phyloP scores from a whole-genome alignment of 192 early-diverging fungal species.

The Bifiguratus adelaidae region DNA sequence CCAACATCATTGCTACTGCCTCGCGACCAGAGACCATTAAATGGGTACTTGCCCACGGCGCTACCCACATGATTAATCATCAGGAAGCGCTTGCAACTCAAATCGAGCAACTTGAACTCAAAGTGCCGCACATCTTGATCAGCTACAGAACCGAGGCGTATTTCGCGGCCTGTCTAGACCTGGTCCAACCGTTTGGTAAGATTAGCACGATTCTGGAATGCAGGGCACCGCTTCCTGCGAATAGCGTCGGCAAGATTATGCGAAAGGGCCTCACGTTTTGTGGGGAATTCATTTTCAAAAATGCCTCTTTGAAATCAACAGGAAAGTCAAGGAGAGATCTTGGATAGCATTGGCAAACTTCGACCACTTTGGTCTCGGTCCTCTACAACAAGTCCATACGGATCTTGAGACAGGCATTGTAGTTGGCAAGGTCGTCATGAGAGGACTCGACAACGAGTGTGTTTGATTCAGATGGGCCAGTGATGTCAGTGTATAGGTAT shows the following conservation, averaged over 20 bases:
- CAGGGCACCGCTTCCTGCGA: background rate
- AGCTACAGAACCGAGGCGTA: background rate
- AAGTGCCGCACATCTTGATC: background rate
- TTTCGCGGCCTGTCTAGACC: background rate
- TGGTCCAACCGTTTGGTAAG: conserved; percentile 1
- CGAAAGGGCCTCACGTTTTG: no score
- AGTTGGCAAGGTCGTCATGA: background rate
- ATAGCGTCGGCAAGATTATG: no score
- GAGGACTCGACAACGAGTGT: no score
- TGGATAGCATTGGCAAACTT: no score
- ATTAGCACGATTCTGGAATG: background rate
- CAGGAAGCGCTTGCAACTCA: background rate
- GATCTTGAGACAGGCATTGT: background rate
- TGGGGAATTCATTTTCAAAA: no score
- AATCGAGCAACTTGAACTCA: conserved; percentile 1
- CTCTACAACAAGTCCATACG: background rate
- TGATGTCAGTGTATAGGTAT: no score
- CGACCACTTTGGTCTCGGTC: no score
- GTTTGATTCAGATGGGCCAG: no score
- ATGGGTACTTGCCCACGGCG: conserved; percentile 2
- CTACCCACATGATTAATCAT: conserved; percentile 7
- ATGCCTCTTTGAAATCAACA: no score
- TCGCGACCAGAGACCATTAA: conserved; percentile 1
- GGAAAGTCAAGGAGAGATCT: no score
- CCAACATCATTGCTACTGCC: conserved; percentile 1